Evolutionary conservation across 805 yeast genomes (phyloP).

Genomic region (Sugiyamaella marilandica): DNA sequence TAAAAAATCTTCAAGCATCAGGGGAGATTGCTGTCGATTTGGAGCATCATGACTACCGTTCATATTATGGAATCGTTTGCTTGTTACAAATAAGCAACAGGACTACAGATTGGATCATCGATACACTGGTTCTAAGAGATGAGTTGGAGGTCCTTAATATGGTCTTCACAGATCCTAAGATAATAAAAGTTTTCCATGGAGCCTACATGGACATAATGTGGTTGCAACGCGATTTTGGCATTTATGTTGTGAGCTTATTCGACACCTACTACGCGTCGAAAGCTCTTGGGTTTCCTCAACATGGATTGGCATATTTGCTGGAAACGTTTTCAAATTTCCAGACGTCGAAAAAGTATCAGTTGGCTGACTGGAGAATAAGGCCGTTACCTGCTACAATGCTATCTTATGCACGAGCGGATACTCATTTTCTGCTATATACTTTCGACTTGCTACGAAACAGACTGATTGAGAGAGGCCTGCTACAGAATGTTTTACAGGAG

Average conservation of each 20-base stretch:
- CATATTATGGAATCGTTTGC: constrained; percentile 87
- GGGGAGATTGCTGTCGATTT: constrained; percentile 85
- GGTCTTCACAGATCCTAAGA: constrained; percentile 74
- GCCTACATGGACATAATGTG: constrained; percentile 95
- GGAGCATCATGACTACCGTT: constrained; percentile 90
- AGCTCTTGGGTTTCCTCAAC: constrained; percentile 71
- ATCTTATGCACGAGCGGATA: constrained; percentile 89
- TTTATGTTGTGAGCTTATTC: constrained; percentile 81
- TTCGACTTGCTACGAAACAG: constrained; percentile 67
- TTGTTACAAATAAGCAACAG: constrained; percentile 87
- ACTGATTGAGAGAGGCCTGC: constrained; percentile 46
- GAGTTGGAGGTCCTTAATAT: constrained; percentile 62
- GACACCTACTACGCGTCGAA: constrained; percentile 91
- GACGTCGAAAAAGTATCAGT: constrained; percentile 90
- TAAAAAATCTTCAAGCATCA: constrained; percentile 45
- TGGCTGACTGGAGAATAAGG: constrained; percentile 94
- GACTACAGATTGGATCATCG: constrained; percentile 80
- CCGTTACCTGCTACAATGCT: constrained; percentile 74
- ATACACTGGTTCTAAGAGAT: constrained; percentile 73
- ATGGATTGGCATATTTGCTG: constrained; percentile 77
- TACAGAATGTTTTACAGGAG: constrained; percentile 52
- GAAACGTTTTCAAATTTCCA: constrained; percentile 76
- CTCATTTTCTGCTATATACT: constrained; percentile 81
- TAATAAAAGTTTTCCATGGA: constrained; percentile 90
- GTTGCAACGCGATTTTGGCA: constrained; percentile 92